phyloP scores from a whole-genome alignment of 345 rosid genomes.

The Salix koriyanagi region DNA sequence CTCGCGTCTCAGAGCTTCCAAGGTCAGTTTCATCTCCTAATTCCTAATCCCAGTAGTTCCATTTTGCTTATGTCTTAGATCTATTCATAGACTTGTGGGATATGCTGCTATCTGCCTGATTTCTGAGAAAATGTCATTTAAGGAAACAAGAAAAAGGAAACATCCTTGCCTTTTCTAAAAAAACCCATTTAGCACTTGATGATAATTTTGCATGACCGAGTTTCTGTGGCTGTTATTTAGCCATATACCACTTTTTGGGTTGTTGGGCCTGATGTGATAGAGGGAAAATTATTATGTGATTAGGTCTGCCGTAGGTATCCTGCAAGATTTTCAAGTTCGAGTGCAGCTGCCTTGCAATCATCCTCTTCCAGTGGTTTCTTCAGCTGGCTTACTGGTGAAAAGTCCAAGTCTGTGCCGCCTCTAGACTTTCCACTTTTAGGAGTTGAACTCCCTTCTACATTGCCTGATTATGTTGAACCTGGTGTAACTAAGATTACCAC shows the following conservation, averaged over 20 bases:
- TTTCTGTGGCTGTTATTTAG: too few species aligned
- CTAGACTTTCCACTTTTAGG: constrained; percentile 56
- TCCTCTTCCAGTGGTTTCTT: constrained; percentile 46
- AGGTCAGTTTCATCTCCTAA: constrained; percentile 13
- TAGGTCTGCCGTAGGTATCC: constrained; percentile 47
- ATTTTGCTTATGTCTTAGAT: neutral
- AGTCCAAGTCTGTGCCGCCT: constrained; percentile 42
- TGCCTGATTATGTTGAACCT: constrained; percentile 65
- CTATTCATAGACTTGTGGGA: neutral
- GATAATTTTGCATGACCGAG: neutral
- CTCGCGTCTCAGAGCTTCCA: constrained; percentile 27
- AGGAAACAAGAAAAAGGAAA: too few species aligned
- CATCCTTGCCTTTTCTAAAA: neutral
- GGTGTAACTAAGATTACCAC: constrained; percentile 50
- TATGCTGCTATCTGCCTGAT: neutral
- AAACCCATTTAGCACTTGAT: neutral
- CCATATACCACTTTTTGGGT: neutral
- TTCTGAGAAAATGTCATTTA: neutral
- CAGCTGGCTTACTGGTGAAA: constrained; percentile 62
- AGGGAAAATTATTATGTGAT: neutral
- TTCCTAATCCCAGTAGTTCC: neutral
- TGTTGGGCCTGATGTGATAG: neutral
- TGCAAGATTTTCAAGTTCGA: constrained; percentile 48
- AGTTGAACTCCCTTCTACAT: constrained; percentile 45
- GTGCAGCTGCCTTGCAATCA: constrained; percentile 42